These are phyloP conservation scores for Trichodelitschia bisporula DNA, from an alignment of 495 filamentous ascomycete genomes.

Conservation along the genomic window DNA sequence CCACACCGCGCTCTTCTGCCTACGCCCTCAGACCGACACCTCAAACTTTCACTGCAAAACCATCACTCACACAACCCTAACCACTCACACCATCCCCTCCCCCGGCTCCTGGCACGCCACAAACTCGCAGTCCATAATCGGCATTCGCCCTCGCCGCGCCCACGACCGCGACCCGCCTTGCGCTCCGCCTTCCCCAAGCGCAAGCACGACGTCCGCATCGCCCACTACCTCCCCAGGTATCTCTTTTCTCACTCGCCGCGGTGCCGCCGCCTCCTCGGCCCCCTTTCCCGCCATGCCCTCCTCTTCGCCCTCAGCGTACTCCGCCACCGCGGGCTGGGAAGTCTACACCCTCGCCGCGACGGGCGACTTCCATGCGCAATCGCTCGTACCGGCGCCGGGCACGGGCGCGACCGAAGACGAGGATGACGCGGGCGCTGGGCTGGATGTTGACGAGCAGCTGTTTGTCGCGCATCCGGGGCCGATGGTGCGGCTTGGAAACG, in stretches of 20 bases:
- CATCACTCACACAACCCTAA: conserved; percentile 12
- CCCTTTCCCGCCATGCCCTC: neutral
- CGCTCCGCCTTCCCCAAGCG: too few species aligned
- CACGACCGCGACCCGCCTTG: too few species aligned
- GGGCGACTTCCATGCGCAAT: conserved; percentile 18
- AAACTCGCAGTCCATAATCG: conserved; percentile 14
- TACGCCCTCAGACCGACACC: conserved; percentile 5
- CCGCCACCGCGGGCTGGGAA: conserved; percentile 27
- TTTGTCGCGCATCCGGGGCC: conserved; percentile 35
- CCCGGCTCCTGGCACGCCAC: conserved; percentile 21
- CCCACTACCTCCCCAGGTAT: conserved; percentile 2
- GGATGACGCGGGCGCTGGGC: neutral
- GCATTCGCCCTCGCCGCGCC: too few species aligned
- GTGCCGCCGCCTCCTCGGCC: neutral
- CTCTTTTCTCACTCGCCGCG: conserved; percentile 1
- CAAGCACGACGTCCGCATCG: conserved; percentile 7
- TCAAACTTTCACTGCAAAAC: conserved; percentile 10
- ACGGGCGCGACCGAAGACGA: neutral
- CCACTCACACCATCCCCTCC: conserved; percentile 14
- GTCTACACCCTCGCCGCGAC: conserved; percentile 32
- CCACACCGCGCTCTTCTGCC: conserved; percentile 8
- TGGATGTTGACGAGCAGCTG: conserved; percentile 18
- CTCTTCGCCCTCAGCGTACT: neutral
- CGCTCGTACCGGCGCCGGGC: conserved; percentile 6
- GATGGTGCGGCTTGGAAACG: conserved; percentile 27